Conservation (phyloP, 805 yeast genomes). For the Candida insectalens region DNA sequence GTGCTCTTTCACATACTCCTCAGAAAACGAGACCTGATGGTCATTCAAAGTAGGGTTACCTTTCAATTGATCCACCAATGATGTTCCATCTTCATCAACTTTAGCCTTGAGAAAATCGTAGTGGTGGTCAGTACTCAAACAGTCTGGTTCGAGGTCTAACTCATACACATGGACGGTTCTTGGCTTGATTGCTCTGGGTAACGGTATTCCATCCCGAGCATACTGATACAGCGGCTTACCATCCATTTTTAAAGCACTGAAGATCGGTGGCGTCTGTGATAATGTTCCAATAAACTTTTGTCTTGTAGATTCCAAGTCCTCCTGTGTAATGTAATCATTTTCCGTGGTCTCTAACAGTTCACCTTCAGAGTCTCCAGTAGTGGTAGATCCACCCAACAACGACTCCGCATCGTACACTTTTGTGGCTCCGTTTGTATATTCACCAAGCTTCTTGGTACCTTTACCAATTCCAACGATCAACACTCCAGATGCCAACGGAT, state of each 20-base stretch:
- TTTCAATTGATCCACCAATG: constrained; percentile 27
- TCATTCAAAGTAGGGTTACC: constrained; percentile 51
- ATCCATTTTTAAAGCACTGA: constrained; percentile 86
- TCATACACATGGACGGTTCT: constrained; percentile 57
- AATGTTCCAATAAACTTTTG: constrained; percentile 70
- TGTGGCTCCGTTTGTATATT: constrained; percentile 61
- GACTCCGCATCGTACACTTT: constrained; percentile 83
- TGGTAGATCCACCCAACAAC: constrained; percentile 79
- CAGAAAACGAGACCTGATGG: constrained; percentile 50
- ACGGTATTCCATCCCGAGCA: constrained; percentile 78
- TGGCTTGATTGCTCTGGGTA: constrained; percentile 75
- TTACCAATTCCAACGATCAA: constrained; percentile 83
- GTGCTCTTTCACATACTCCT: constrained; percentile 36
- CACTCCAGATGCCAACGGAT: constrained; percentile 93
- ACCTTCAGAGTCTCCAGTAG: constrained; percentile 92
- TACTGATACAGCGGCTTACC: constrained; percentile 93
- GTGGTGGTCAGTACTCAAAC: constrained; percentile 44
- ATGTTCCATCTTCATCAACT: constrained; percentile 37
- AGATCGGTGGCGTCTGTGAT: constrained; percentile 90
- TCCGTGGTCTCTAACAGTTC: constrained; percentile 54
- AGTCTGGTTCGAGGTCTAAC: constrained; percentile 43
- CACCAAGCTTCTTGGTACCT: constrained; percentile 77
- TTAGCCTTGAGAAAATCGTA: constrained; percentile 37
- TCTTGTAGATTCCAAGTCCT: constrained; percentile 38
- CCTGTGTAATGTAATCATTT: constrained; percentile 46